Percentiles rank a stretch among this genome's conserved stretches.
Evolutionary conservation across 495 filamentous ascomycete genomes (phyloP).

Genomic region (Oidiodendron maius): DNA sequence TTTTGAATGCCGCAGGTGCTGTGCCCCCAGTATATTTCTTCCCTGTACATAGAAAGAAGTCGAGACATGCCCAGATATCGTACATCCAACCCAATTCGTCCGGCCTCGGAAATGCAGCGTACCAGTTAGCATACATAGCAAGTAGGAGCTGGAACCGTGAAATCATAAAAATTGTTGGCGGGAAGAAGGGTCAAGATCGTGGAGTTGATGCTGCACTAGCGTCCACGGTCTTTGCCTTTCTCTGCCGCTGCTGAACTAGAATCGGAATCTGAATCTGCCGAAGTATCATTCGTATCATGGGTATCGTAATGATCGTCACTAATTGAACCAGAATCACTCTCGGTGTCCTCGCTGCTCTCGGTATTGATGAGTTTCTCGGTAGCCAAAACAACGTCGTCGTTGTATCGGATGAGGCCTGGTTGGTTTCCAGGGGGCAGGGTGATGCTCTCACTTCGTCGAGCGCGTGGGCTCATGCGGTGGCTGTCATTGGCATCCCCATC

Average conservation of each 20-base stretch:
- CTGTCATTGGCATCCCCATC: constrained; percentile 60
- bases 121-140: no score
- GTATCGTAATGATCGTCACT: constrained; percentile 13
- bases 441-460: constrained; percentile 40
- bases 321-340: constrained; percentile 7
- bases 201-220: constrained; percentile 27
- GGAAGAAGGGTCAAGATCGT: no score
- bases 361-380: background rate
- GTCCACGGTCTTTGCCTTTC: constrained; percentile 16
- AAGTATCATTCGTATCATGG: constrained; percentile 11
- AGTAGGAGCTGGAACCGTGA: no score
- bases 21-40: no score
- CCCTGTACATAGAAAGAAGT: no score
- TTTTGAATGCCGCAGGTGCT: no score
- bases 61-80: no score
- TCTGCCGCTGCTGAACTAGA: constrained; percentile 12
- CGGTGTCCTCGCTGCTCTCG: constrained; percentile 2
- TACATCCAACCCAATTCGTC: no score
- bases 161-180: no score
- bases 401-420: constrained; percentile 20
- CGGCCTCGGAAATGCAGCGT: no score
- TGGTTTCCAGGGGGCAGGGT: constrained; percentile 33
- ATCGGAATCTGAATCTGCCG: background rate
- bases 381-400: constrained; percentile 16
- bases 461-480: constrained; percentile 46